Percentiles rank a stretch among this genome's conserved stretches.
These are phyloP conservation scores for Wickerhamomyces strasburgensis DNA, from an alignment of 805 yeast species.

Conservation along the genomic window DNA sequence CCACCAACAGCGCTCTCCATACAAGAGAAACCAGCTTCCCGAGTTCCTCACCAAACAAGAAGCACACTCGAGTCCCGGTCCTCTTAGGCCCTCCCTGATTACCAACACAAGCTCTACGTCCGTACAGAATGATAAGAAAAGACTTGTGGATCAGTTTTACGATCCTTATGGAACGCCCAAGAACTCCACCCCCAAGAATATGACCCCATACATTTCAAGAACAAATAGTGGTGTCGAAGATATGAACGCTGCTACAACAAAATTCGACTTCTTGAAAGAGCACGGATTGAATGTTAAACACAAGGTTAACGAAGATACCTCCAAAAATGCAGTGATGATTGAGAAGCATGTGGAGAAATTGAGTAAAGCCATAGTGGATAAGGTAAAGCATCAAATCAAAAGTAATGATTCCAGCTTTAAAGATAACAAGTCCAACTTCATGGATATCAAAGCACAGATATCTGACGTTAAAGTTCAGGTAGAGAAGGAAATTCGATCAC, in stretches of 20 bases:
- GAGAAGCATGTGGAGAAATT: neutral
- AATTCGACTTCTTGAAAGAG: constrained; percentile 5
- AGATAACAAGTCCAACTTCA: constrained; percentile 4
- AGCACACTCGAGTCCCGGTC: constrained; percentile 1
- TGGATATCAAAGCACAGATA: constrained; percentile 6
- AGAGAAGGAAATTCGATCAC: neutral
- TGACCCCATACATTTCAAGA: constrained; percentile 7
- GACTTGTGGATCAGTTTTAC: constrained; percentile 21
- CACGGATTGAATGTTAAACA: neutral
- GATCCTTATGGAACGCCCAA: constrained; percentile 4
- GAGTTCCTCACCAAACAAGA: constrained; percentile 3
- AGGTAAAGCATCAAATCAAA: constrained; percentile 7
- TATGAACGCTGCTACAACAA: neutral
- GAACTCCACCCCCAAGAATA: too few species aligned
- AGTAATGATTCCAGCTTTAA: constrained; percentile 5
- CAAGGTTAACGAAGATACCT: neutral
- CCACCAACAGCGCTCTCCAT: constrained; percentile 5
- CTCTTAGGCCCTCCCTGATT: neutral
- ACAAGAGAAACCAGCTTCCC: constrained; percentile 3
- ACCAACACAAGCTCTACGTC: neutral
- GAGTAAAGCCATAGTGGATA: constrained; percentile 1
- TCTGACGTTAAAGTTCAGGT: constrained; percentile 5
- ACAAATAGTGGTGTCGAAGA: constrained; percentile 3
- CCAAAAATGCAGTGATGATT: constrained; percentile 1
- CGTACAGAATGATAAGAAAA: constrained; percentile 2